These are phyloP conservation scores for Polytrichum commune DNA, from an alignment of 225 moss, liverwort and hornwort species.

Conservation along the genomic window DNA sequence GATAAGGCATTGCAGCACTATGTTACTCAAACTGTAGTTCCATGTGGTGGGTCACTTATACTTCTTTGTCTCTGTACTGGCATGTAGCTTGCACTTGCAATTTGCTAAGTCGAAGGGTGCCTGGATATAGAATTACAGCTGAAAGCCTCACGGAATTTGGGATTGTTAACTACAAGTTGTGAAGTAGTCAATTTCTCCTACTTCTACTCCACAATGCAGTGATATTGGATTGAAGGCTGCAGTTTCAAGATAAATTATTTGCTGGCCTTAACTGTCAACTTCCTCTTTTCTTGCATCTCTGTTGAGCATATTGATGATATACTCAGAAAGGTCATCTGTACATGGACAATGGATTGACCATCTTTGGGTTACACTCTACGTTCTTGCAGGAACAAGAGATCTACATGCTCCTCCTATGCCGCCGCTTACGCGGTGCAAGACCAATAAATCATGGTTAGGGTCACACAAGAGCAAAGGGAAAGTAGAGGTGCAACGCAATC, in stretches of 20 bases:
- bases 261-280: no score
- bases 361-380: not conserved
- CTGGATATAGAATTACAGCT: no score
- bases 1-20: slow-evolving; percentile 69
- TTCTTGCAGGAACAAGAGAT: slow-evolving; percentile 75
- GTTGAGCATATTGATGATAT: slow-evolving; percentile 5
- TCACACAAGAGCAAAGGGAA: slow-evolving; percentile 68
- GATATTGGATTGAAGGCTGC: no score
- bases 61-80: no score
- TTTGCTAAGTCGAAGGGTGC: no score
- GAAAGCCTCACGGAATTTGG: no score
- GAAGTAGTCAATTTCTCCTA: no score
- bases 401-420: slow-evolving; percentile 71
- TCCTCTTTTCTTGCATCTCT: not conserved
- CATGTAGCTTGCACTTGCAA: no score
- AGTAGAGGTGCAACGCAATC: slow-evolving; percentile 38
- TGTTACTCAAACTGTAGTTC: slow-evolving; percentile 50
- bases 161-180: no score
- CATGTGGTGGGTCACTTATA: slow-evolving; percentile 61
- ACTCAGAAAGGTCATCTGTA: slow-evolving; percentile 4
- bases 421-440: slow-evolving; percentile 79
- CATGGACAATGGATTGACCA: not conserved
- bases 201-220: no score
- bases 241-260: no score
- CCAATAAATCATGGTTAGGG: slow-evolving; percentile 49